Base-by-base conservation (phyloP, 805 yeast species). In the Candida chauliodis region DNA sequence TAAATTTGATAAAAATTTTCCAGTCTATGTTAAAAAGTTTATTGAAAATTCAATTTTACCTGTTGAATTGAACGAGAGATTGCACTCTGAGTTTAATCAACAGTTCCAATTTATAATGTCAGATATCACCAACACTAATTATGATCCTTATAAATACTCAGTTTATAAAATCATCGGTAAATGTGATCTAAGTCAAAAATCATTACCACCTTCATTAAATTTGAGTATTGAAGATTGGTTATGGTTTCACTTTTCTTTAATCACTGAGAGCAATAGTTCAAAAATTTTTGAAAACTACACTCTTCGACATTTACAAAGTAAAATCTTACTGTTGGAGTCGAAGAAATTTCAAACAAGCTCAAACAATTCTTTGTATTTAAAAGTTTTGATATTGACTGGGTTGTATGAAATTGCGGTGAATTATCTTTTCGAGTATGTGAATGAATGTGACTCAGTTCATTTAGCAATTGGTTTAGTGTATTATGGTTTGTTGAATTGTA, bases 151-250 rank as follows among this genome's bases (percentile, higher is more conserved):
- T 66, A 81, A 90, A 56, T 84, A 81, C 56, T 93, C 96, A 0
- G 83, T 89, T 5, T 93, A 87, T 66, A 91, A 93, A 61, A 73
- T 93, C 18, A 75, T 91, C 41, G 98, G 98, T n/a, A 82, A 93
- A 58, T 88, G 96, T 59, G 81, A 81, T 63, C 55, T 83, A 53
- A 68, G 84, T 34, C 71, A 81, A 59, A 79, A 79, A 59, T 66
- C 76, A 45, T 64, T 90, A 50, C 79, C 95, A 25, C 58, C 79
- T n/a, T 67, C 76, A 26, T 76, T 91, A 21, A 75, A 84, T 26
- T 62, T 79, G 25, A 85, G 95, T 42, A 77, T 90, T 34, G 98
- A 91, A 59, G 98, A 91, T 63, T 91, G 98, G 98, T 59, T 91
- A 35, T 91, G 99, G 99, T 78, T 85, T 55, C 97, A 93, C 60